Conservation (phyloP, 2,329 filamentous ascomycete genomes). For the Furcasterigmium sp. region DNA sequence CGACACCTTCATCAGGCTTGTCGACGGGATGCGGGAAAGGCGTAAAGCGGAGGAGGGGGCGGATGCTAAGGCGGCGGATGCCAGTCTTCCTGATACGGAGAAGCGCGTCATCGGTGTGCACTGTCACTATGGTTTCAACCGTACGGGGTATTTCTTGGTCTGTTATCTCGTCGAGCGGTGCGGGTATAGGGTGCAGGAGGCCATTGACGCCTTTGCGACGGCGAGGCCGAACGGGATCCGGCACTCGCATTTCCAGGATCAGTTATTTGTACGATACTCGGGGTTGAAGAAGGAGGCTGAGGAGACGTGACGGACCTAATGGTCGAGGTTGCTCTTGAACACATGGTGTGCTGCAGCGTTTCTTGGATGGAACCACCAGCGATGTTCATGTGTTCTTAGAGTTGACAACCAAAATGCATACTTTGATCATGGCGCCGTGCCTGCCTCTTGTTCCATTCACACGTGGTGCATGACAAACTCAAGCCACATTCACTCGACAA, state of each 20-base stretch:
- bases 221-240: slow-evolving; percentile 77
- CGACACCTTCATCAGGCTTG: slow-evolving; percentile 46
- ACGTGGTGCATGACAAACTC: too few relatives aligned
- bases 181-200: slow-evolving; percentile 66
- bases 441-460: too few relatives aligned
- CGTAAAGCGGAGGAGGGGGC: slow-evolving; percentile 40
- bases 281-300: slow-evolving; percentile 12
- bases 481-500: too few relatives aligned
- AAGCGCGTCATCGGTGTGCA: slow-evolving; percentile 71
- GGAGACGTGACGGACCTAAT: not conserved
- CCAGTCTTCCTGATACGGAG: slow-evolving; percentile 28
- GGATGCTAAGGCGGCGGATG: slow-evolving; percentile 32
- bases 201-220: slow-evolving; percentile 71
- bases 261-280: slow-evolving; percentile 73
- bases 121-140: slow-evolving; percentile 94
- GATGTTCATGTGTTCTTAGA: too few relatives aligned
- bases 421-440: too few relatives aligned
- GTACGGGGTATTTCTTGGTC: slow-evolving; percentile 86
- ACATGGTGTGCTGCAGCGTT: too few relatives aligned
- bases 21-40: slow-evolving; percentile 54
- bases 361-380: too few relatives aligned
- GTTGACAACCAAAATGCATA: too few relatives aligned
- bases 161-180: slow-evolving; percentile 84
- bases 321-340: slow-evolving; percentile 10
- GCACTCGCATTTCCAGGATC: slow-evolving; percentile 84